A percentile compares a stretch with the other conserved stretches of the same genome.
Conservation (phyloP, 2,329 filamentous ascomycete species). For the Canariomyces notabilis region DNA sequence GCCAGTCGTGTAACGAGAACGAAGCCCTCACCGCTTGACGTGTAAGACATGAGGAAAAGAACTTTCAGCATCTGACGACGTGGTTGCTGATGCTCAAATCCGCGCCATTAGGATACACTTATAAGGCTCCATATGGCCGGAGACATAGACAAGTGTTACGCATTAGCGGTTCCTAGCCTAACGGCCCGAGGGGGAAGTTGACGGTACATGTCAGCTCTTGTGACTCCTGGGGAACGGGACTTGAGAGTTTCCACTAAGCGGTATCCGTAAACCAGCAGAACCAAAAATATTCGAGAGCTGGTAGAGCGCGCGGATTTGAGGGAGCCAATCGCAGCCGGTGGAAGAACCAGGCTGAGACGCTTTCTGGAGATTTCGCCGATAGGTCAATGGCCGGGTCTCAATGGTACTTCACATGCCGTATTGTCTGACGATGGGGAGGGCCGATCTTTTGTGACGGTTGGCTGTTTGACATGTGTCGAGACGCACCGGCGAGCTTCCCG, state of each 20-base stretch:
- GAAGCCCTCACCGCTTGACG: slow-evolving; percentile 9
- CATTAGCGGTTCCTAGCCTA: too few relatives aligned
- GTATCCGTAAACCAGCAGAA: too few relatives aligned
- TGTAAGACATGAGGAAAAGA: slow-evolving; percentile 8
- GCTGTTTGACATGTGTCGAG: background rate
- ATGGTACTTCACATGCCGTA: slow-evolving; percentile 1
- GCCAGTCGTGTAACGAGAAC: slow-evolving; percentile 3
- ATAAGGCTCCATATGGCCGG: background rate
- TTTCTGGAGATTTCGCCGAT: background rate
- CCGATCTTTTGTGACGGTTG: background rate
- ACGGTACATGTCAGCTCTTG: background rate
- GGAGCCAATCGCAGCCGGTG: slow-evolving; percentile 24
- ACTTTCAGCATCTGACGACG: background rate
- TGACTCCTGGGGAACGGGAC: background rate
- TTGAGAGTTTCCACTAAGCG: background rate
- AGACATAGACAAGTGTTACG: too few relatives aligned
- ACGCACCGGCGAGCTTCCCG: too few relatives aligned
- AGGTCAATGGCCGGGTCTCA: slow-evolving; percentile 9
- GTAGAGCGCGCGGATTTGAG: slow-evolving; percentile 16
- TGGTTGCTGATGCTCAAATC: too few relatives aligned
- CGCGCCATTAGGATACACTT: background rate
- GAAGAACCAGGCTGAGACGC: background rate
- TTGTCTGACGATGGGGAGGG: too few relatives aligned
- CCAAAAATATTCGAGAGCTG: slow-evolving; percentile 2
- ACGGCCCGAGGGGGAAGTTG: background rate